These are phyloP conservation scores for Hypoxylon sp. DNA, from an alignment of 2,329 filamentous ascomycete species.

Conservation along the genomic window DNA sequence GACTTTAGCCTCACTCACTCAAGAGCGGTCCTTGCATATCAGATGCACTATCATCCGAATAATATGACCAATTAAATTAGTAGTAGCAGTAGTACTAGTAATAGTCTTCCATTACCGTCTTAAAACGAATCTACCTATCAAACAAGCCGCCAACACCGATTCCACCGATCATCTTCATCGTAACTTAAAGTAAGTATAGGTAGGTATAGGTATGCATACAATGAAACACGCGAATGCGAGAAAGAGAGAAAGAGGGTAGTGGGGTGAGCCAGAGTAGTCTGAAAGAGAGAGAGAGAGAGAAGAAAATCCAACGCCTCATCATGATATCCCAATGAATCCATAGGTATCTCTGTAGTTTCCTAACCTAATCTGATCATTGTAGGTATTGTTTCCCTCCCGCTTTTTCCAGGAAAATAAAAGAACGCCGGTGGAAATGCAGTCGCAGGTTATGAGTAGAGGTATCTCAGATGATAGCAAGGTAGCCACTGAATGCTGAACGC, in stretches of 20 bases:
- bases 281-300: neutral
- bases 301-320: constrained; percentile 21
- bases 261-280: constrained; percentile 1
- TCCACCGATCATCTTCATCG: constrained; percentile 27
- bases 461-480: neutral
- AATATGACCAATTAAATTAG: neutral
- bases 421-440: constrained; percentile 43
- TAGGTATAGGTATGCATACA: constrained; percentile 17
- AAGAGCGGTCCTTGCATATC: neutral
- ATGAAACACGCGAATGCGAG: constrained; percentile 8
- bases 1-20: too few relatives aligned
- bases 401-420: constrained; percentile 18
- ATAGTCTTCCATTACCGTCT: constrained; percentile 12
- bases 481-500: constrained; percentile 23
- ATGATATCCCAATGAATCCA: neutral
- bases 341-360: neutral
- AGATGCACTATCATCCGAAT: neutral
- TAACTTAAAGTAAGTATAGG: constrained; percentile 13
- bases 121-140: constrained; percentile 9
- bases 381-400: neutral
- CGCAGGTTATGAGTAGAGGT: constrained; percentile 14
- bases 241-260: constrained; percentile 14
- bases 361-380: too few relatives aligned
- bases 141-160: constrained; percentile 10
- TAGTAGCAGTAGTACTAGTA: neutral